Evolutionary conservation across 192 early-diverging fungal genomes (phyloP), one percentile per base, ranked within the genome.

Genomic region (Coemansia asiatica): DNA sequence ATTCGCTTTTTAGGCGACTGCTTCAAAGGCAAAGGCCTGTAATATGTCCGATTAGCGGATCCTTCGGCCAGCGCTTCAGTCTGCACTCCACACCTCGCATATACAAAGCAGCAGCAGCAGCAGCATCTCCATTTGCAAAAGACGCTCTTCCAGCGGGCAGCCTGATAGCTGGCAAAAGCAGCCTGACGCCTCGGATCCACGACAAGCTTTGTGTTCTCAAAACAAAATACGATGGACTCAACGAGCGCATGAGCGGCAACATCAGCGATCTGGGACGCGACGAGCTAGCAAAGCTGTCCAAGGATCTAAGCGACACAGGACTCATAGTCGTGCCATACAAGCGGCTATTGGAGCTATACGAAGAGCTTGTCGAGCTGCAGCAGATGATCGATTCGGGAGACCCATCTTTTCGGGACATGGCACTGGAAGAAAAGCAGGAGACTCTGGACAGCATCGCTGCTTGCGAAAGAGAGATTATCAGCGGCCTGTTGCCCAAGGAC

Each of bases 401-500:
- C 36, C 26, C 57, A 28, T 51, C 48, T 36, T 66, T 90, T 48
- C 61, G 81, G 25, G 70, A 70, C 16, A 76, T 93, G 76, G 87
- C 86, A 0, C 68, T 82, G 27, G 90, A 91, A 31, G 91, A 93
- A 66, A 79, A 76, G 29, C 61, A 68, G 16, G 63, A 61, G 21
- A 74, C 82, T 1, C 72, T 79, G 6, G 76, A 79, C 4, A 63
- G 33, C 19, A 62, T 85, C 19, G 63, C 65, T 5, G 51, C 68
- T 9, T 66, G 84, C 55, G 89, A 91, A 67, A 68, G 72, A 18
- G 72, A 89, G 13, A 66, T 92, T 21, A 61, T 93, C 6, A 49
- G 72, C 26, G 83, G 66, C 1, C 74, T 93, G 60, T 53, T 90
- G 18, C 89, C 90, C 18, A 87, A 84, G 38, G 91, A 93, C 67